A percentile compares a stretch with the other conserved stretches of the same genome.
phyloP scores from a whole-genome alignment of 2,329 filamentous ascomycete species.

The Neodidymelliopsis sp. region DNA sequence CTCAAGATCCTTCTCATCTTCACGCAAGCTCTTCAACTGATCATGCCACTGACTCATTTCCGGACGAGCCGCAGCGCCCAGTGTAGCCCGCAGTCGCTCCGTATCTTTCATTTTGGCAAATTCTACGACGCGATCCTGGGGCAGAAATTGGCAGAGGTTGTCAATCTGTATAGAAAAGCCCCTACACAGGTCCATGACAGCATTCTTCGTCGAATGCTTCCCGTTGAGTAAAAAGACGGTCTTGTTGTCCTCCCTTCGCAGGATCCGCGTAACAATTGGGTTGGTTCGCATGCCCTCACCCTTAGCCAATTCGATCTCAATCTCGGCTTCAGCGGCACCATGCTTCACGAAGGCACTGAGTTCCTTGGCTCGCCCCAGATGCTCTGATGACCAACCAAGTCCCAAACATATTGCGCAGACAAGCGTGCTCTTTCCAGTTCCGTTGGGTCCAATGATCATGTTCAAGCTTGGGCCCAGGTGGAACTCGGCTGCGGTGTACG shows the following conservation, averaged over 20 bases:
- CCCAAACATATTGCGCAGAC: constrained; percentile 97
- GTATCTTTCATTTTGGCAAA: constrained; percentile 86
- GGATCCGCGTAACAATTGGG: constrained; percentile 75
- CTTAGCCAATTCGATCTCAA: constrained; percentile 89
- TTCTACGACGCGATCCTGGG: constrained; percentile 93
- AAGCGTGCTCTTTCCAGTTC: constrained; percentile 95
- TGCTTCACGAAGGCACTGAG: constrained; percentile 94
- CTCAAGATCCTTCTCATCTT: constrained; percentile 71
- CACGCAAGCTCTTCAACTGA: constrained; percentile 73
- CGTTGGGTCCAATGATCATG: constrained; percentile 99
- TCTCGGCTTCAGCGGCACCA: constrained; percentile 75
- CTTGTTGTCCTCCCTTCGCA: constrained; percentile 82
- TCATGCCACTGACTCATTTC: constrained; percentile 83
- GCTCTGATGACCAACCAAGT: constrained; percentile 72
- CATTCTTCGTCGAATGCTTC: constrained; percentile 65
- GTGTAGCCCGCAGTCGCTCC: constrained; percentile 83
- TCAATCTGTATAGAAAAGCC: constrained; percentile 91
- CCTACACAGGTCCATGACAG: constrained; percentile 71
- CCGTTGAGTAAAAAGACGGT: constrained; percentile 81
- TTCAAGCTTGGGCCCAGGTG: constrained; percentile 90
- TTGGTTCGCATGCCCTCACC: constrained; percentile 66
- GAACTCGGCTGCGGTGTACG: constrained; percentile 92
- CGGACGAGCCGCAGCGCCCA: constrained; percentile 83
- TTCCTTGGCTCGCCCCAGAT: constrained; percentile 85
- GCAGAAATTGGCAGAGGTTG: constrained; percentile 96